Percentiles rank a stretch among this genome's conserved stretches.
phyloP scores from a whole-genome alignment of 2,329 filamentous ascomycete species.

The Chlorencoelia australis region DNA sequence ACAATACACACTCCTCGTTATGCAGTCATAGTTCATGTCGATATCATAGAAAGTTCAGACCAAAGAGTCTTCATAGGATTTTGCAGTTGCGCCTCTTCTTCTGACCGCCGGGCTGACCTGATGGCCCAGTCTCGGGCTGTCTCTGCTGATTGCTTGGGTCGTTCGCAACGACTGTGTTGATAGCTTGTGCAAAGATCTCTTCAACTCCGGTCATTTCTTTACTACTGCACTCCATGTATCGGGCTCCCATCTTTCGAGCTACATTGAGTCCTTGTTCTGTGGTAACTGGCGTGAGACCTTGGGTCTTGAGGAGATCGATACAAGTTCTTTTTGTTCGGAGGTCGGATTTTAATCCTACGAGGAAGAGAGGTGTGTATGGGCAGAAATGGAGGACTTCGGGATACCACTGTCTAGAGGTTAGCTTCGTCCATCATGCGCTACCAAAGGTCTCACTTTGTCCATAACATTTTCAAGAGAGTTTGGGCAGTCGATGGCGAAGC shows the following conservation, averaged over 20 bases:
- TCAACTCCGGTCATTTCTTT: constrained; percentile 96
- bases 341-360: constrained; percentile 94
- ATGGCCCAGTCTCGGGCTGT: constrained; percentile 9
- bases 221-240: constrained; percentile 97
- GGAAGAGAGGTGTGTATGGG: constrained; percentile 89
- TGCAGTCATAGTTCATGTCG: constrained; percentile 26
- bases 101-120: constrained; percentile 33
- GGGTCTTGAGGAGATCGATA: constrained; percentile 97
- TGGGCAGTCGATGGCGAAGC: constrained; percentile 97
- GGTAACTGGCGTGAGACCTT: constrained; percentile 91
- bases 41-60: constrained; percentile 21
- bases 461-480: constrained; percentile 97
- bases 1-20: constrained; percentile 20
- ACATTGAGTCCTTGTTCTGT: constrained; percentile 81
- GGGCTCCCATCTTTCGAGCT: constrained; percentile 84
- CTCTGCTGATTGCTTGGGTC: constrained; percentile 48
- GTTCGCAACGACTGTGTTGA: constrained; percentile 79
- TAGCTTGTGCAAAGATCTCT: constrained; percentile 88
- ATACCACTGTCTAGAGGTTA: constrained; percentile 64
- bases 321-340: constrained; percentile 91
- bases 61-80: constrained; percentile 47
- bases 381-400: constrained; percentile 98
- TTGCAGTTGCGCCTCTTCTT: constrained; percentile 80
- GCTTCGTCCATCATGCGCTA: not conserved
- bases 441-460: constrained; percentile 66